Evolutionary conservation across 441 rosid species (phyloP), one percentile per base, ranked within the genome.

Genomic region (Aleurites moluccanus): DNA sequence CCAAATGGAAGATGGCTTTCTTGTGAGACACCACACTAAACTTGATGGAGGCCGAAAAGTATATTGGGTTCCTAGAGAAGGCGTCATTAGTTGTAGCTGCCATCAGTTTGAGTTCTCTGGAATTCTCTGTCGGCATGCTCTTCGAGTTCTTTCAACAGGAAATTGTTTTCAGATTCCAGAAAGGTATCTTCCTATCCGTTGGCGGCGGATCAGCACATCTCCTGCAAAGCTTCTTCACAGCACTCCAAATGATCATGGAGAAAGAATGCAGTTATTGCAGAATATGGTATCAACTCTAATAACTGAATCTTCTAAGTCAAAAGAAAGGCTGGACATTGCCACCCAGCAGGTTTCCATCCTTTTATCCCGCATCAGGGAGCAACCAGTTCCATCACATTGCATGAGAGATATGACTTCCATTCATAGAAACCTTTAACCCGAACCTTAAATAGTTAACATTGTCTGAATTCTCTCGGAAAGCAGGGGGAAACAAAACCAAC

Each of bases 121-220:
- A 67, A 88, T 88, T 73, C 99, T 95, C 35, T 95, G 99, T 67
- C 82, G 97, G 33, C 98, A 95, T 72, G 89, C 97, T 55, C 93
- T 95, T 72, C 92, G 97, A 64, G 97, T 95, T 75, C 97, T 95
- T 74, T 93, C 98, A 1, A 84, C 98, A 0, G 96, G 94, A 50
- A 95, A 95, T 78, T 95, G 98, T 83, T 95, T 95, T 79, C 98
- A 93, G 83, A 85, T 91, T 64, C 99, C 98, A 0, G 95, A 95
- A 64, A 86, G 88, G 79, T 95, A 95, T 75, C 94, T 95, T 62
- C 99, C 94, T 15, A 47, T 88, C 23, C 92, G 97, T 18, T 95
- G 99, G 99, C 91, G 92, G 42, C 80, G 92, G 73, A 86, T 91
- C 75, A 88, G 82, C 80, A 69, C 86, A 2, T 79, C 89, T 1